These are phyloP conservation scores for Apostasia ramifera DNA, from an alignment of 106 monocot species.

Conservation along the genomic window DNA sequence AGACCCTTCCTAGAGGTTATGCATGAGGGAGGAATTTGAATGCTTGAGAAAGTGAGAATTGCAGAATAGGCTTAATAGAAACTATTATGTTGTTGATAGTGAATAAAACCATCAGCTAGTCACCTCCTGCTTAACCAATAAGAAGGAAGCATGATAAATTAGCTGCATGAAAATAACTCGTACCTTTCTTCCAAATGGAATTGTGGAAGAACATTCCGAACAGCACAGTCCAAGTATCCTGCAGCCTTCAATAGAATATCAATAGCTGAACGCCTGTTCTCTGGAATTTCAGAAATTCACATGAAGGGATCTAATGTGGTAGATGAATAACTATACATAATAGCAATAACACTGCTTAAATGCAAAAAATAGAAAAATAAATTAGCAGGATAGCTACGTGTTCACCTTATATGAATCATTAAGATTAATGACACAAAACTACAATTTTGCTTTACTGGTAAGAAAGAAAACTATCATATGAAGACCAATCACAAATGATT, in stretches of 20 bases:
- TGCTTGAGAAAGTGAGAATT: not conserved
- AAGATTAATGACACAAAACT: no score
- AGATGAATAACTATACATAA: no score
- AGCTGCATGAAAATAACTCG: constrained; percentile 5
- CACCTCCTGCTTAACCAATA: not conserved
- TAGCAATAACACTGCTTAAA: no score
- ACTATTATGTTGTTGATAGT: constrained; percentile 1
- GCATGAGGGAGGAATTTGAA: constrained; percentile 3
- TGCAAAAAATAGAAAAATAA: no score
- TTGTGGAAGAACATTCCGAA: constrained; percentile 44
- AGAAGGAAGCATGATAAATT: not conserved
- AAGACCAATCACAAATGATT: no score
- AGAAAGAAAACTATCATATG: no score
- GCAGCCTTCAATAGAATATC: constrained; percentile 73
- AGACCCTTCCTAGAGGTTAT: constrained; percentile 44
- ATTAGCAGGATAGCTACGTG: no score
- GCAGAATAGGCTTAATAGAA: not conserved
- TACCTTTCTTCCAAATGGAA: constrained; percentile 50
- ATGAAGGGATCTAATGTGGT: not conserved
- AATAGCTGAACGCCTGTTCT: constrained; percentile 44
- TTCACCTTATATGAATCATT: no score
- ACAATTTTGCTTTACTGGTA: no score
- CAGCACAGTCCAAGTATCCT: constrained; percentile 73
- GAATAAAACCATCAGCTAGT: not conserved
- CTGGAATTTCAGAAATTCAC: constrained; percentile 27